phyloP scores from a whole-genome alignment of 2,329 filamentous ascomycete genomes.

The Cordyceps farinosa region DNA sequence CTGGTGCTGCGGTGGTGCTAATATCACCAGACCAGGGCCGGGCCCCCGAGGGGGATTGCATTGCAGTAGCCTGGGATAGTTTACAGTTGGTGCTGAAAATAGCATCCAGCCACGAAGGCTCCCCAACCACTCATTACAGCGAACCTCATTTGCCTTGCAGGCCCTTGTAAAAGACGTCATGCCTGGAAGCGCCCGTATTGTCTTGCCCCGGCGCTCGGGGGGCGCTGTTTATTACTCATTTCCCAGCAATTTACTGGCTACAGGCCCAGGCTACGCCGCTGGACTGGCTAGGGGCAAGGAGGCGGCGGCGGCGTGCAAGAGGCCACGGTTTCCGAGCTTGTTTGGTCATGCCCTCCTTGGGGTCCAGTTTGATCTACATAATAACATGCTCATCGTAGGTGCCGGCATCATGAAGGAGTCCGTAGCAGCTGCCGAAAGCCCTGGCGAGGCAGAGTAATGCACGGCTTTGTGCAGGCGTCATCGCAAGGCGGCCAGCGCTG shows the following conservation, averaged over 20 bases:
- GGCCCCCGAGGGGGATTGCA: not conserved
- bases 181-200: not conserved
- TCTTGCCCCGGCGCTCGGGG: not conserved
- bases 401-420: not conserved
- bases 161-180: not conserved
- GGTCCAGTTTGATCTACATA: conserved; percentile 13
- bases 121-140: not conserved
- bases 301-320: not conserved
- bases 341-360: not conserved
- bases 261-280: not conserved
- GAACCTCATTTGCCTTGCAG: not conserved
- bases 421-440: not conserved
- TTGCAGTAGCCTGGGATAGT: not conserved
- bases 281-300: not conserved
- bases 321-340: not conserved
- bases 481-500: not conserved
- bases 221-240: not conserved
- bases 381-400: conserved; percentile 2
- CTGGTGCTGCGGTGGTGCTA: not conserved
- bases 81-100: not conserved
- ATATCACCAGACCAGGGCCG: conserved; percentile 2
- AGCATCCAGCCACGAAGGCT: not conserved
- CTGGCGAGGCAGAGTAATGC: not conserved
- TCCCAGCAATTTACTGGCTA: not conserved
- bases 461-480: conserved; percentile 2